A percentile compares a stretch with the other conserved stretches of the same genome.
These are phyloP conservation scores for Cardamine resedifolia DNA, from an alignment of 345 rosid genomes.

Conservation along the genomic window DNA sequence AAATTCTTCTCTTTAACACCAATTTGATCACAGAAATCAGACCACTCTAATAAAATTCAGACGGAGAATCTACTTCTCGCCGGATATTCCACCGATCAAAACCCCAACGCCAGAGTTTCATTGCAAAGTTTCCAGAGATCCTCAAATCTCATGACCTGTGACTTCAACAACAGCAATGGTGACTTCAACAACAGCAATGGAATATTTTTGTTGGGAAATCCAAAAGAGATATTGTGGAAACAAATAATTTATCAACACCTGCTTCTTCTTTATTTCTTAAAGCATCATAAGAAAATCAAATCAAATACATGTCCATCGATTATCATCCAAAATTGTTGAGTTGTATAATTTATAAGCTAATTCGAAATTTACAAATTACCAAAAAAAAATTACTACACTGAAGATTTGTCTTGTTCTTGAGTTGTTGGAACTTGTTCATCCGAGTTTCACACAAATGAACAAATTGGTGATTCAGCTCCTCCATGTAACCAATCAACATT, in stretches of 20 bases:
- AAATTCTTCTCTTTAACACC: background rate
- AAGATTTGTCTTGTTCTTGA: slow-evolving; percentile 17
- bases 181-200: too few relatives aligned
- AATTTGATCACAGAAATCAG: background rate
- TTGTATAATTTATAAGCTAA: too few relatives aligned
- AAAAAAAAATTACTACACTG: too few relatives aligned
- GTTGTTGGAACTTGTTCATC: background rate
- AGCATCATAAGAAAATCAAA: background rate
- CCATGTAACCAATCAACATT: slow-evolving; percentile 93
- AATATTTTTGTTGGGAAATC: too few relatives aligned
- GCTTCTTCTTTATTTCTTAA: too few relatives aligned
- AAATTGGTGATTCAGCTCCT: slow-evolving; percentile 81
- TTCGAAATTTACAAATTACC: background rate
- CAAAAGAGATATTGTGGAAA: too few relatives aligned
- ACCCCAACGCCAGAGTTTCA: background rate
- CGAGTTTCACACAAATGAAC: slow-evolving; percentile 60
- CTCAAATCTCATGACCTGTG: background rate
- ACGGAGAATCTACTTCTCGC: background rate
- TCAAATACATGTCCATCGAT: background rate
- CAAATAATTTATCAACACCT: too few relatives aligned
- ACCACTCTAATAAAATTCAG: slow-evolving; percentile 28
- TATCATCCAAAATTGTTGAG: too few relatives aligned
- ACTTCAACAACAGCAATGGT: background rate
- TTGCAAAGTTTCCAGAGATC: background rate
- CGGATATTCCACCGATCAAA: too few relatives aligned